Percentiles rank a stretch among this genome's conserved stretches.
phyloP scores from a whole-genome alignment of 2,329 filamentous ascomycete species.

The Elsinoe fawcettii region DNA sequence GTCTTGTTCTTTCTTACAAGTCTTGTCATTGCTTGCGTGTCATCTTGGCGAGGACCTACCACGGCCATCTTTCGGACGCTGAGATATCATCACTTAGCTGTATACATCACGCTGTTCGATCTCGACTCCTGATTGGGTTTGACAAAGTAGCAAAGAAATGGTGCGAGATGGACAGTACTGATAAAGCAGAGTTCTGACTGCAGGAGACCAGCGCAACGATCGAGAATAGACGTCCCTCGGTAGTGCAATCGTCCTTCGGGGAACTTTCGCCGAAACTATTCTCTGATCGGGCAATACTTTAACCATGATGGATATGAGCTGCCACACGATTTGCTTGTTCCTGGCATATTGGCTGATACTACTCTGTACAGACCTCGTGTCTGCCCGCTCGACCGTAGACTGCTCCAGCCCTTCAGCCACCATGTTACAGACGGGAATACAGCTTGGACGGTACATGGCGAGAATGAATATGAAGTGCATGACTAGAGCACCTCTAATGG shows the following conservation, averaged over 20 bases:
- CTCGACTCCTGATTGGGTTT: neutral
- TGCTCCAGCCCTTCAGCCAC: neutral
- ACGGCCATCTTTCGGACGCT: constrained; percentile 5
- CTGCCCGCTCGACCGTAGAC: neutral
- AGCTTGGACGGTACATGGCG: neutral
- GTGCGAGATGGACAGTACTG: neutral
- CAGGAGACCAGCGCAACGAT: neutral
- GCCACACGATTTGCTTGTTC: neutral
- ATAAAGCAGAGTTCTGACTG: neutral
- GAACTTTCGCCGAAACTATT: constrained; percentile 4
- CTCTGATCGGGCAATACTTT: neutral
- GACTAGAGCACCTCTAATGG: neutral
- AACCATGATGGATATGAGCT: neutral
- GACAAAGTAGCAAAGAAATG: neutral
- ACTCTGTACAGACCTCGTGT: neutral
- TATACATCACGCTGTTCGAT: neutral
- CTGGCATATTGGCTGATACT: neutral
- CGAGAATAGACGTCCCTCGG: neutral
- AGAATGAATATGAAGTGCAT: neutral
- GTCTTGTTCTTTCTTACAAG: neutral
- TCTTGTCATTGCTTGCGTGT: constrained; percentile 11
- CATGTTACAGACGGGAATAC: neutral
- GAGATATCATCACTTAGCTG: neutral
- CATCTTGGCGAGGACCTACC: constrained; percentile 1
- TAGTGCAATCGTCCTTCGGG: neutral